Base-by-base conservation (phyloP, 1,284 basidiomycete genomes). In the Ustilago cynodontis region DNA sequence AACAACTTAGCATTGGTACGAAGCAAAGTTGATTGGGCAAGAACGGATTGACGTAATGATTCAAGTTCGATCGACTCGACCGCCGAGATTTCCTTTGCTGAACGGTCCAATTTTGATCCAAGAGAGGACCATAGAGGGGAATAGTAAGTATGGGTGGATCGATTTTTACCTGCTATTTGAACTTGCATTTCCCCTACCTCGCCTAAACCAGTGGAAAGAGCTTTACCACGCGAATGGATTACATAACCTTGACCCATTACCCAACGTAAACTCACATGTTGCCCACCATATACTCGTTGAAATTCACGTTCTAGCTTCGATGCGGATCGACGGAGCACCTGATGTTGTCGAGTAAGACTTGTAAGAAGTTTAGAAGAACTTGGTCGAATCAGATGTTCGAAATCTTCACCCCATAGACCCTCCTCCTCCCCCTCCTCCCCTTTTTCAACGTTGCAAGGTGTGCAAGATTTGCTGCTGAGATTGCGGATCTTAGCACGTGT, bases 1-100 rank as follows among this genome's bases (percentile, higher is more conserved):
- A 95, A 87, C 41, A 95, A 88, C 18, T 90, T 89, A 2, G 94
- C 91, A 82, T 96, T 98, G 16, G 88, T 88, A 51, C 92, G 90
- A n/a, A 85, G 35, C 3, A 39, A 49, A 0, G 67, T n/a, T 0
- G 71, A 37, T 1, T 61, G 51, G 0, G 20, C 39, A n/a, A 83
- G 45, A 2, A 84, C 81, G 1, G 54, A 43, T 45, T 79, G 78
- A 1, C 84, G 79, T 3, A 85, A 69, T 7, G 61, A 29, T 22
- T 82, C 81, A 4, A 85, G 61, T 45, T 80, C 76, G 8, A 80
- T 33, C 1, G 51, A 3, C 37, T 85, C 84, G 16, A 71, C 41
- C 6, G 72, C 31, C 16, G 60, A 33, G 2, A 85, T 73, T 26
- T 82, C 74, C 3, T 74, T 70, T 3, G 49, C 41, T 10, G 82